Percentiles rank a stretch among this genome's conserved stretches.
Conservation (phyloP, 2,329 filamentous ascomycete genomes). For the Ceratocystis harringtonii region DNA sequence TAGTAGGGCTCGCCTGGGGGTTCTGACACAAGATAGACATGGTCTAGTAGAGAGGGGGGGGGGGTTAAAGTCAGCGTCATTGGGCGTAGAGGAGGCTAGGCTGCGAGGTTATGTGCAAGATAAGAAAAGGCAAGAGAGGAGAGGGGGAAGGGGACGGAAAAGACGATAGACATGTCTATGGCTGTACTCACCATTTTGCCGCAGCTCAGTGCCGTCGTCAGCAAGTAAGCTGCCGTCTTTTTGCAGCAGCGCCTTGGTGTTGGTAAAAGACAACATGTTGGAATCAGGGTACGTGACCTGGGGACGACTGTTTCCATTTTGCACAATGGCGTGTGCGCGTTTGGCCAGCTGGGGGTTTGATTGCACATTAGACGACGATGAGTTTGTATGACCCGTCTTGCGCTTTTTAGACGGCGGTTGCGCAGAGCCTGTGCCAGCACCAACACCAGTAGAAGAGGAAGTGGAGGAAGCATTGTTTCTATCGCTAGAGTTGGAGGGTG, state of each 20-base stretch:
- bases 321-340: constrained; percentile 10
- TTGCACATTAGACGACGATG: constrained; percentile 19
- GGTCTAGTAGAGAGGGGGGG: constrained; percentile 29
- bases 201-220: constrained; percentile 76
- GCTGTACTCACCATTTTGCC: constrained; percentile 62
- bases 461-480: constrained; percentile 20
- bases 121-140: neutral
- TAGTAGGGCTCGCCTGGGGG: constrained; percentile 97
- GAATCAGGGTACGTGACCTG: constrained; percentile 37
- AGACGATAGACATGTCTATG: neutral
- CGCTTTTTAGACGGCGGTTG: constrained; percentile 59
- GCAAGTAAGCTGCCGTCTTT: constrained; percentile 61
- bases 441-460: no score
- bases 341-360: constrained; percentile 11
- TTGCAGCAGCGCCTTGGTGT: constrained; percentile 50
- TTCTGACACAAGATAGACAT: constrained; percentile 94
- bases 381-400: constrained; percentile 46
- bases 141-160: neutral
- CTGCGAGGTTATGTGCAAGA: no score
- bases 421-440: constrained; percentile 17
- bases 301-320: constrained; percentile 4
- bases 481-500: constrained; percentile 6
- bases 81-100: neutral
- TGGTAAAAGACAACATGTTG: constrained; percentile 81
- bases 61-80: neutral